Percentiles rank a stretch among this genome's conserved stretches.
phyloP scores from a whole-genome alignment of 306 rosid genomes.

The Hippophae rhamnoides region DNA sequence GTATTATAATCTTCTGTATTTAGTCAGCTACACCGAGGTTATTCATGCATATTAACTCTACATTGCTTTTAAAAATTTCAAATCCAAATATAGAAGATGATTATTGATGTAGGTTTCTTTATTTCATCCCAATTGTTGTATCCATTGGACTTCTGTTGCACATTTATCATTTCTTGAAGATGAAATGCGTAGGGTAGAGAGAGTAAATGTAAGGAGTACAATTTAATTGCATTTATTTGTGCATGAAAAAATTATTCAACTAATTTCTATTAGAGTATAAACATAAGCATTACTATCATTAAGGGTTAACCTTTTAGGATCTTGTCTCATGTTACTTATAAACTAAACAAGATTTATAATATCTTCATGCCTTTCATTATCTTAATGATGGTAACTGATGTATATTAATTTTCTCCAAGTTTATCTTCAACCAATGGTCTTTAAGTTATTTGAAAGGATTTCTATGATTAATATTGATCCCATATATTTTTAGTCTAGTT shows the following conservation, averaged over 20 bases:
- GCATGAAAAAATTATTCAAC: constrained; percentile 12
- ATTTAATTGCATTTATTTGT: constrained; percentile 6
- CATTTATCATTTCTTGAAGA: constrained; percentile 90
- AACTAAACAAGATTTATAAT: neutral
- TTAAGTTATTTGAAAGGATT: too few species aligned
- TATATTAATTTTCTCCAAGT: neutral
- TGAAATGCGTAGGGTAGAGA: constrained; percentile 90
- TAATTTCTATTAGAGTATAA: neutral
- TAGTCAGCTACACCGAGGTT: too few species aligned
- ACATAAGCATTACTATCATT: too few species aligned
- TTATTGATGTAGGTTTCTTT: constrained; percentile 11
- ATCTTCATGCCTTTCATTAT: constrained; percentile 1
- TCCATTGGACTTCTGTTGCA: constrained; percentile 98
- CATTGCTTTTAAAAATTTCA: neutral
- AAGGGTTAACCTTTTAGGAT: too few species aligned
- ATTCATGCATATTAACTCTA: too few species aligned
- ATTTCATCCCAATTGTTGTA: constrained; percentile 90
- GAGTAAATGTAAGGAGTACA: constrained; percentile 68
- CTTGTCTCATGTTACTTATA: too few species aligned
- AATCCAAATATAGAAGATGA: constrained; percentile 1
- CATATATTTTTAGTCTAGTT: too few species aligned
- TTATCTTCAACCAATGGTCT: neutral
- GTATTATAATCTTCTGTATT: constrained; percentile 13
- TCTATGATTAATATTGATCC: neutral
- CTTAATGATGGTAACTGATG: constrained; percentile 11